Conservation (phyloP, 306 rosid genomes). For the Alnus rubra region DNA sequence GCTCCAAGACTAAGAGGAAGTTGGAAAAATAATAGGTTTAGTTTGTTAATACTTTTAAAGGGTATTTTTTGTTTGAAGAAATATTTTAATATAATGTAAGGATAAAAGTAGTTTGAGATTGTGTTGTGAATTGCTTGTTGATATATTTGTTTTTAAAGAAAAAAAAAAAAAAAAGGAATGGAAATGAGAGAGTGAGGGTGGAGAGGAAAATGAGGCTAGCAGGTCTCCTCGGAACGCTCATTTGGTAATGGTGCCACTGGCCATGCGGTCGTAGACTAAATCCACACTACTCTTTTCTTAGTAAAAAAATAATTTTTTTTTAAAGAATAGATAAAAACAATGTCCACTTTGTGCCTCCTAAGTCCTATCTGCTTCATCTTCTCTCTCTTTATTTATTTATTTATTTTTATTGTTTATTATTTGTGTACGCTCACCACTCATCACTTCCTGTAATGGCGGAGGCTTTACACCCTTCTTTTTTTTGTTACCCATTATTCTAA, state of each 20-base stretch:
- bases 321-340: constrained; percentile 12
- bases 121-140: no score
- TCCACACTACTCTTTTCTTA: constrained; percentile 26
- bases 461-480: constrained; percentile 7
- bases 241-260: not conserved
- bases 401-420: not conserved
- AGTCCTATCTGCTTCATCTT: constrained; percentile 4
- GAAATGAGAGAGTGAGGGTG: constrained; percentile 5
- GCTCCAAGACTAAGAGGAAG: no score
- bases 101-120: no score
- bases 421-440: not conserved
- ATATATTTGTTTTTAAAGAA: not conserved
- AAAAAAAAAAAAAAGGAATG: not conserved
- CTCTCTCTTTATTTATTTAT: constrained; percentile 8
- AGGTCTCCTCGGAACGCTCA: constrained; percentile 17
- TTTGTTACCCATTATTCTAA: not conserved
- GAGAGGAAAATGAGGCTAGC: constrained; percentile 33
- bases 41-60: no score
- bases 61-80: no score
- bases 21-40: no score
- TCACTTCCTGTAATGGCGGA: constrained; percentile 29
- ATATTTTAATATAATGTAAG: no score
- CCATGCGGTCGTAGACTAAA: constrained; percentile 33
- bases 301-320: constrained; percentile 9
- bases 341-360: constrained; percentile 22